These are phyloP conservation scores for Peronospora tabacina DNA, from an alignment of 352 stramenopile genomes.

Conservation along the genomic window DNA sequence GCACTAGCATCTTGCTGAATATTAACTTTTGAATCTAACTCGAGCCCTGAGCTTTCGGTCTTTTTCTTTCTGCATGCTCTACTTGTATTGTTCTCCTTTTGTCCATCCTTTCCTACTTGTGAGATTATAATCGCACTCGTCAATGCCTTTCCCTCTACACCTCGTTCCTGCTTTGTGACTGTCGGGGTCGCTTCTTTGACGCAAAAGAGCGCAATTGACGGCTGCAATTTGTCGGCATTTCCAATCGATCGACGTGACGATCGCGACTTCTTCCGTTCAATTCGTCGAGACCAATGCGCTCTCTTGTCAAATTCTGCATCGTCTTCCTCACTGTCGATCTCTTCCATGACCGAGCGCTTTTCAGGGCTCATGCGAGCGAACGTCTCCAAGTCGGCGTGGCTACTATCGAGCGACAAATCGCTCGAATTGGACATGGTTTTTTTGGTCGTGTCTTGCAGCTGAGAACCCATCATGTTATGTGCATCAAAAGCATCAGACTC, in stretches of 20 bases:
- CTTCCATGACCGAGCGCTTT: conserved; percentile 45
- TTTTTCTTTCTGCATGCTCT: conserved; percentile 15
- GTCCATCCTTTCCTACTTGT: conserved; percentile 4
- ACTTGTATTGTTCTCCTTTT: conserved; percentile 10
- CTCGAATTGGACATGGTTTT: not conserved
- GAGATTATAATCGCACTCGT: conserved; percentile 6
- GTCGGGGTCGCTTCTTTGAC: conserved; percentile 17
- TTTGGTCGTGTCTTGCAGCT: conserved; percentile 2
- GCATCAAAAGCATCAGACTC: conserved; percentile 4
- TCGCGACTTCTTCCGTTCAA: conserved; percentile 31
- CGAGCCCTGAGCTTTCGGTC: conserved; percentile 5
- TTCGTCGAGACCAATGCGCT: conserved; percentile 49
- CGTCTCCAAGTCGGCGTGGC: conserved; percentile 35
- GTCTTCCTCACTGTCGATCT: conserved; percentile 67
- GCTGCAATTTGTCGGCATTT: conserved; percentile 37
- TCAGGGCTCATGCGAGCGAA: conserved; percentile 47
- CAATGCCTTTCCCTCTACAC: conserved; percentile 1
- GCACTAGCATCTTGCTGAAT: conserved; percentile 1
- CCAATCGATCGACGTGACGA: conserved; percentile 10
- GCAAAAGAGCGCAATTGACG: conserved; percentile 63
- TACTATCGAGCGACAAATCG: conserved; percentile 40
- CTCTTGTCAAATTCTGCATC: conserved; percentile 66
- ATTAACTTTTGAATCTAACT: conserved; percentile 10
- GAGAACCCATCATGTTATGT: conserved; percentile 3
- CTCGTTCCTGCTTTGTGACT: not conserved